Base-by-base conservation (phyloP, 169 alveolate species). In the Babesia microti region DNA sequence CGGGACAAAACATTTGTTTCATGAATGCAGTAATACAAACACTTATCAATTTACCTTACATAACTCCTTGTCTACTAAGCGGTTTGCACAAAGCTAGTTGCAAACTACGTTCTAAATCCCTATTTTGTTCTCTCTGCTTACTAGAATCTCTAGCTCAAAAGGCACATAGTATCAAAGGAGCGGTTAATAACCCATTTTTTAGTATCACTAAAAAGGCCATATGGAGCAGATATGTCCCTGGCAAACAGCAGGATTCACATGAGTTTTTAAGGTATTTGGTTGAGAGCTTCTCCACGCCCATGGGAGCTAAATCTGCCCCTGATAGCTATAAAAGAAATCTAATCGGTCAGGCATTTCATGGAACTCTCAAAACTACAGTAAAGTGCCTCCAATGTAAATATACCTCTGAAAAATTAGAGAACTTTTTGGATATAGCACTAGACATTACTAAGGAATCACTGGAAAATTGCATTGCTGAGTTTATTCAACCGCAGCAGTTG, bases 1-100 rank as follows among this genome's bases (percentile, higher is more conserved):
- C 75, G 24, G 84, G 84, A 2, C 68, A 61, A 19, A 74, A 74
- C 55, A 74, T 74, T 18, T 74, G 84, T 41, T 74, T 66, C 44
- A 68, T 74, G 56, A 74, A 74, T 43, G 76, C 69, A 37, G 61
- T 74, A 6, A 35, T 74, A n/a, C 84, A 74, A 48, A 69, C 70
- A 22, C 39, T 74, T 34, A 46, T 59, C 19, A 71, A 72, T 32
- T 59, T 72, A 2, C 84, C 84, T 21, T 74, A 59, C 40, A 28
- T 74, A 15, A 59, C 78, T 12, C 68, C 75, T 23, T 74, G 72
- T 11, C 21, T 74, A 34, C 6, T 74, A 44, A 41, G 29, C 68
- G 50, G 57, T 49, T 29, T 72, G 45, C 69, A 34, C 54, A 27
- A 72, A 4, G 17, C 68, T 63, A 41, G 60, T 71, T 65, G 65